These are phyloP conservation scores for Cyclotella baltica DNA, from an alignment of 108 stramenopile species.

Conservation along the genomic window DNA sequence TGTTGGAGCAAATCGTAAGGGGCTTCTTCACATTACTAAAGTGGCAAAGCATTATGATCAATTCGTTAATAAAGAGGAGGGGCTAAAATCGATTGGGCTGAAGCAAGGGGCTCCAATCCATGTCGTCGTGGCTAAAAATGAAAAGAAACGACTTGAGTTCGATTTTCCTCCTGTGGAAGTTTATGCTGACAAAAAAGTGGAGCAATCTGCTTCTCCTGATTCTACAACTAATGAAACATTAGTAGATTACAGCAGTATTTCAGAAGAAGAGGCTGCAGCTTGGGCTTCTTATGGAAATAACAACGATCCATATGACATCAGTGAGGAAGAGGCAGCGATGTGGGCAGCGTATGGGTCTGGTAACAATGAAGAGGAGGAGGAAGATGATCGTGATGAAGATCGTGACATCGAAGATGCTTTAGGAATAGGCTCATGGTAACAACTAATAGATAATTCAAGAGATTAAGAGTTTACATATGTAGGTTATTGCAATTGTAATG, in stretches of 20 bases:
- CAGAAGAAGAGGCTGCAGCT: slow-evolving; percentile 43
- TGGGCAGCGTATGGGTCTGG: slow-evolving; percentile 61
- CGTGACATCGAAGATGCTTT: slow-evolving; percentile 79
- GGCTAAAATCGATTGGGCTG: slow-evolving; percentile 68
- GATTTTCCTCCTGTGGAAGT: slow-evolving; percentile 59
- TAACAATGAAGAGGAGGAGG: slow-evolving; percentile 47
- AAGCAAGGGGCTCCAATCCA: slow-evolving; percentile 56
- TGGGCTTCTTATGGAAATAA: slow-evolving; percentile 19
- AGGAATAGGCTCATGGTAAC: slow-evolving; percentile 76
- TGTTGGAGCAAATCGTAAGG: slow-evolving; percentile 81
- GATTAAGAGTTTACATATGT: no score
- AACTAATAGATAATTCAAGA: not conserved
- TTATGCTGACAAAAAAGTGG: slow-evolving; percentile 9
- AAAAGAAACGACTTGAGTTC: slow-evolving; percentile 63
- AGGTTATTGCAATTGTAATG: no score
- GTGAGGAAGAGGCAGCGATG: slow-evolving; percentile 50
- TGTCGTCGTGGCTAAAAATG: slow-evolving; percentile 59
- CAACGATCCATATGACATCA: slow-evolving; percentile 9
- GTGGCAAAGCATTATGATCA: slow-evolving; percentile 59
- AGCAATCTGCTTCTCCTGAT: not conserved
- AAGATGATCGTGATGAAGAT: slow-evolving; percentile 81
- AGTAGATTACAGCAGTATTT: not conserved
- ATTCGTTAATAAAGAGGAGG: slow-evolving; percentile 71
- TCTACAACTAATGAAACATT: not conserved
- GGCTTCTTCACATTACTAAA: slow-evolving; percentile 75